Evolutionary conservation across 192 early-diverging fungal genomes (phyloP).

Genomic region (Rhizoclosmatium sp.): DNA sequence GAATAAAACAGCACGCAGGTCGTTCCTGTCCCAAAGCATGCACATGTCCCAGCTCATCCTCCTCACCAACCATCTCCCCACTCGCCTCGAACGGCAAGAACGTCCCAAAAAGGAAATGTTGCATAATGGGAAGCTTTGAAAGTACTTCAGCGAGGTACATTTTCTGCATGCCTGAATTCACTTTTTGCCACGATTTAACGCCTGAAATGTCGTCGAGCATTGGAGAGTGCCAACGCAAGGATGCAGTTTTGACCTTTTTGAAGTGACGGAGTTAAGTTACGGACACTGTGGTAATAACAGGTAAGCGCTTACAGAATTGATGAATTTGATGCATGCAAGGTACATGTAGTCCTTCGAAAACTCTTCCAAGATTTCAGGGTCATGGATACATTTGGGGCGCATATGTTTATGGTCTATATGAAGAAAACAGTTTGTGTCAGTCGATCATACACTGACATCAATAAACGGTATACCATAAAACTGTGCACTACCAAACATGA

Average conservation of each 20-base stretch:
- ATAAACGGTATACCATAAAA: slow-evolving; percentile 59
- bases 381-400: slow-evolving; percentile 93
- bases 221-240: slow-evolving; percentile 83
- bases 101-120: slow-evolving; percentile 93
- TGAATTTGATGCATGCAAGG: slow-evolving; percentile 91
- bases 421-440: neutral
- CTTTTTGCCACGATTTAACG: slow-evolving; percentile 89
- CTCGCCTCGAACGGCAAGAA: slow-evolving; percentile 72
- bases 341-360: slow-evolving; percentile 96
- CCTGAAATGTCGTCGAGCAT: slow-evolving; percentile 94
- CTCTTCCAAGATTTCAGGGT: slow-evolving; percentile 85
- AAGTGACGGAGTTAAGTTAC: slow-evolving; percentile 14
- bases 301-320: slow-evolving; percentile 72
- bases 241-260: slow-evolving; percentile 49
- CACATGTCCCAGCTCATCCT: slow-evolving; percentile 60
- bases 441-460: too few species aligned
- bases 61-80: slow-evolving; percentile 45
- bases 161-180: slow-evolving; percentile 89
- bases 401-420: slow-evolving; percentile 84
- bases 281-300: neutral
- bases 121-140: slow-evolving; percentile 93
- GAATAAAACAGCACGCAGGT: slow-evolving; percentile 82
- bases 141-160: slow-evolving; percentile 91
- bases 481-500: slow-evolving; percentile 90
- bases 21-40: slow-evolving; percentile 82